Evolutionary conservation across 371 early-diverging fungal species (phyloP).

Genomic region (Mortierella sp.): DNA sequence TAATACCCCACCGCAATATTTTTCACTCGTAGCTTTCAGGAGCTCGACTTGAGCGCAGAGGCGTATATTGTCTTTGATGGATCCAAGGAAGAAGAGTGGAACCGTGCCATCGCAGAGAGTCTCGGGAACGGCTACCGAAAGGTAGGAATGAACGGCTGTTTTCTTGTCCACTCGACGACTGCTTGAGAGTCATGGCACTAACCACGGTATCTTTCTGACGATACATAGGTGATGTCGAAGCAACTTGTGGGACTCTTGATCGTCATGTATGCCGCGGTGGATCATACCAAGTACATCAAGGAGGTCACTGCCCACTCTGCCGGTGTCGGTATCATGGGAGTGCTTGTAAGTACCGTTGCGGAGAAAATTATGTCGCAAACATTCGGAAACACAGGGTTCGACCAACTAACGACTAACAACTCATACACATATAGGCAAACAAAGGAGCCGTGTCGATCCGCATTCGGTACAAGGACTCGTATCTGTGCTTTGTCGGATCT

Average conservation of each 20-base stretch:
- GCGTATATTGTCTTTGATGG: conserved; percentile 87
- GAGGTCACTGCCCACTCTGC: conserved; percentile 71
- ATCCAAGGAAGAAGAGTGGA: conserved; percentile 86
- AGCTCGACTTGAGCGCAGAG: conserved; percentile 88
- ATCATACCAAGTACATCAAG: conserved; percentile 66
- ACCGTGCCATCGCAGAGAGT: conserved; percentile 73
- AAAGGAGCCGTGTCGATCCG: conserved; percentile 93
- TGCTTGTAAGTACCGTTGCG: conserved; percentile 69
- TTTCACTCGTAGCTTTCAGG: conserved; percentile 78
- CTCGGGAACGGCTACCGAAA: conserved; percentile 63
- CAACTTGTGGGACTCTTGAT: conserved; percentile 91
- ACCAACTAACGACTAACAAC: neutral
- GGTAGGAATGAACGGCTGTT: conserved; percentile 6
- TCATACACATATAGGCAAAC: conserved; percentile 76
- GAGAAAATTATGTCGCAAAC: too few relatives aligned
- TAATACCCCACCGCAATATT: neutral
- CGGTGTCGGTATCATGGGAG: conserved; percentile 85
- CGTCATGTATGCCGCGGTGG: conserved; percentile 79
- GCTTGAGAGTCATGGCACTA: neutral
- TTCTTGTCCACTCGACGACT: neutral
- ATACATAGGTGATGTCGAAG: conserved; percentile 67
- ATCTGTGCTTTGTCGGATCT: conserved; percentile 87
- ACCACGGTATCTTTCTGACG: neutral
- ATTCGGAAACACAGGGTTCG: too few relatives aligned
- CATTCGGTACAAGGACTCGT: conserved; percentile 82